Evolutionary conservation across 2,329 filamentous ascomycete genomes (phyloP).

Genomic region (Alternaria triticina): DNA sequence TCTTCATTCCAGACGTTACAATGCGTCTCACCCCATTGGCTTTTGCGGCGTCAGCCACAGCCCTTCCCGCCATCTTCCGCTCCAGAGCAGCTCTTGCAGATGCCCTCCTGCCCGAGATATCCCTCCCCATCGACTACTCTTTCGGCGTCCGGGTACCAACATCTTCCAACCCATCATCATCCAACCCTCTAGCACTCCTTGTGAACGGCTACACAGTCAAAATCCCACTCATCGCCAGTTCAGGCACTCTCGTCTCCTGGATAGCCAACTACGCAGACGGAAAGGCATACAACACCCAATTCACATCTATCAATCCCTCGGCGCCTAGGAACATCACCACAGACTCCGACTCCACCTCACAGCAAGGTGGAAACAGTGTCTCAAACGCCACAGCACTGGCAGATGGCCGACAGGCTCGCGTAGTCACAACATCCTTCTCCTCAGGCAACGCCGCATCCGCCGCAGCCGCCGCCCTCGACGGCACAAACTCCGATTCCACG

Average conservation of each 20-base stretch:
- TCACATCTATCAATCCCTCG: neutral
- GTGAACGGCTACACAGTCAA: neutral
- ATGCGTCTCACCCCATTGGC: neutral
- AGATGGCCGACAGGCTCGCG: neutral
- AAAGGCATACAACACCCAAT: neutral
- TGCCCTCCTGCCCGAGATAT: neutral
- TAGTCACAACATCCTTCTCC: neutral
- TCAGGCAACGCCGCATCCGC: neutral
- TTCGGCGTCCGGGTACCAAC: constrained; percentile 1
- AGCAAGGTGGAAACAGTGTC: neutral
- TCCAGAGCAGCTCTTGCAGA: neutral
- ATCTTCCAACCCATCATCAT: neutral
- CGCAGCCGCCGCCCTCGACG: neutral
- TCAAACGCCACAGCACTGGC: neutral
- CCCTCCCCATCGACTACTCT: neutral
- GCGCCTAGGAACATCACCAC: neutral
- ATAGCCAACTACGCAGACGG: constrained; percentile 1
- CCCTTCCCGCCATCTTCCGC: neutral
- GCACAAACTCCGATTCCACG: neutral
- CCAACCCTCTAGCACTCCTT: neutral
- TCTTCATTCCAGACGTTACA: neutral
- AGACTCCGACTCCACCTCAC: neutral
- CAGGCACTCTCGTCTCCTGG: neutral
- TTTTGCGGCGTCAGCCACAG: neutral
- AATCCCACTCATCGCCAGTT: neutral